phyloP scores from a whole-genome alignment of 768 basidiomycete species.

The Calvatia gigantea region DNA sequence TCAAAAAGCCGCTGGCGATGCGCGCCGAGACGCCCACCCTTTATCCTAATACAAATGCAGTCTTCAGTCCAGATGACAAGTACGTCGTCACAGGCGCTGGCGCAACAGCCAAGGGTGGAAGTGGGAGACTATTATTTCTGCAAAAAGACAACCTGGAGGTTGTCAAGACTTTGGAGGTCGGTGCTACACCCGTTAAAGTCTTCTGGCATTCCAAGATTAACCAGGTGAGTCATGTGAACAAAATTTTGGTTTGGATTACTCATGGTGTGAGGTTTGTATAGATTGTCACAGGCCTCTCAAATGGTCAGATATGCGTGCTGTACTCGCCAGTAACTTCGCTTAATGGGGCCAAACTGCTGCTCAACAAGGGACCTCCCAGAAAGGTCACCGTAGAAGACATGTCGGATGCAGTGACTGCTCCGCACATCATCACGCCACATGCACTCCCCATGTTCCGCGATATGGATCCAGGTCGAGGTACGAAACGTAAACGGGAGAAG shows the following conservation, averaged over 20 bases:
- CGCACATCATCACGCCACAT: constrained; percentile 90
- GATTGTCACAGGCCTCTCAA: constrained; percentile 87
- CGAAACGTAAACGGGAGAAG: constrained; percentile 88
- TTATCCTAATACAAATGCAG: constrained; percentile 91
- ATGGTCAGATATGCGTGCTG: constrained; percentile 82
- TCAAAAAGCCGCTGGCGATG: constrained; percentile 84
- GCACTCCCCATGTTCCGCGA: constrained; percentile 92
- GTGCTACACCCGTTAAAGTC: constrained; percentile 83
- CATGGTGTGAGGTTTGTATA: constrained; percentile 34
- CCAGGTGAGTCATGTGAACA: constrained; percentile 55
- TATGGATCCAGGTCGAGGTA: constrained; percentile 65
- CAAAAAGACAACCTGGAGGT: constrained; percentile 66
- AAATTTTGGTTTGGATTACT: constrained; percentile 15
- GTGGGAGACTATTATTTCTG: constrained; percentile 74
- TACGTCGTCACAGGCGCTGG: constrained; percentile 83
- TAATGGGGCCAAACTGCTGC: constrained; percentile 87
- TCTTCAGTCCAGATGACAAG: constrained; percentile 94
- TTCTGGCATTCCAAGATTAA: constrained; percentile 98
- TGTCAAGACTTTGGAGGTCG: constrained; percentile 63
- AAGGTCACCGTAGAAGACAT: constrained; percentile 85
- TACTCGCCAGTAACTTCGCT: constrained; percentile 90
- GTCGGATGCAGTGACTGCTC: constrained; percentile 80
- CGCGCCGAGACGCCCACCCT: constrained; percentile 64
- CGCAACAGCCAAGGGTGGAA: constrained; percentile 59
- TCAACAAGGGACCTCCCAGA: constrained; percentile 83